These are phyloP conservation scores for Plasmodium fragile DNA, from an alignment of 169 alveolate genomes.

Conservation along the genomic window DNA sequence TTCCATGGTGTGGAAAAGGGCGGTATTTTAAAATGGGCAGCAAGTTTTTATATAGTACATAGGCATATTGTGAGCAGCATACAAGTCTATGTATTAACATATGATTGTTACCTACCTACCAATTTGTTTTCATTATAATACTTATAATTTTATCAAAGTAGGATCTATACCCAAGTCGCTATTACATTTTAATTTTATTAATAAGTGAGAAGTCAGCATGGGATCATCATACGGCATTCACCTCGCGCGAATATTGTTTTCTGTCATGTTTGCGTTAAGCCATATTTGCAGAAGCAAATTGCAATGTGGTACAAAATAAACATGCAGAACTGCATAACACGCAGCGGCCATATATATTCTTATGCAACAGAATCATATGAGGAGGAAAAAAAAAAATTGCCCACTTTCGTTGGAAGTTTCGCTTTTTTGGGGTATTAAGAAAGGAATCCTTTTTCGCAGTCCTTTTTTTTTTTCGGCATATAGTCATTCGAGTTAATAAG, in stretches of 20 bases:
- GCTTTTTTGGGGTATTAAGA: not conserved
- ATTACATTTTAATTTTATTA: not conserved
- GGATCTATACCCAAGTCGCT: not conserved
- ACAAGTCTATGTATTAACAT: not conserved
- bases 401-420: not conserved
- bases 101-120: not conserved
- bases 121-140: not conserved
- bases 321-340: not conserved
- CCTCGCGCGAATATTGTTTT: not conserved
- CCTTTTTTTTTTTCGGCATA: not conserved
- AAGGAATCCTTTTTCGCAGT: not conserved
- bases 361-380: not conserved
- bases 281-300: not conserved
- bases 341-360: not conserved
- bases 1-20: not conserved
- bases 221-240: not conserved
- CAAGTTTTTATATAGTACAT: not conserved
- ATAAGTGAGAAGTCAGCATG: not conserved
- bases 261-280: not conserved
- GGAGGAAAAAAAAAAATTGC: not conserved
- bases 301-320: not conserved
- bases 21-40: not conserved
- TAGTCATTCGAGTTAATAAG: not conserved
- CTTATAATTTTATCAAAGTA: not conserved
- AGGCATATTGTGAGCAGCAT: not conserved